These are phyloP conservation scores for Penicillium coffeae DNA, from an alignment of 495 filamentous ascomycete genomes.

Conservation along the genomic window DNA sequence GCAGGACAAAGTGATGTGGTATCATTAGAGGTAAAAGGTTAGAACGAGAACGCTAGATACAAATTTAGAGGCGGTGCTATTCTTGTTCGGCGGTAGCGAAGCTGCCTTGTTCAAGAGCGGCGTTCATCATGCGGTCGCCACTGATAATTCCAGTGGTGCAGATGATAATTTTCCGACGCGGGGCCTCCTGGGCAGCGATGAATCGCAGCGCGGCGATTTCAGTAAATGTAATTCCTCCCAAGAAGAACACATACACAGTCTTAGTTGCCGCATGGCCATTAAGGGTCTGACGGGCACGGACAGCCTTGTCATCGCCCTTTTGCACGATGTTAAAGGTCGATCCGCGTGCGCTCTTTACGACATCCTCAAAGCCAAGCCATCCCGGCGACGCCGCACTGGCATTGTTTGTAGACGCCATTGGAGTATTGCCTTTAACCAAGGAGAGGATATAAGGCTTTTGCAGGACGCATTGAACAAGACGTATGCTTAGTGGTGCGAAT, in stretches of 20 bases:
- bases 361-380: constrained; percentile 88
- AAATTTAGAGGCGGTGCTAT: neutral
- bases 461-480: constrained; percentile 90
- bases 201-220: constrained; percentile 94
- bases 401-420: constrained; percentile 43
- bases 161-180: constrained; percentile 79
- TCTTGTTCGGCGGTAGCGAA: constrained; percentile 46
- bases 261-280: constrained; percentile 63
- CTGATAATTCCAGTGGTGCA: constrained; percentile 88
- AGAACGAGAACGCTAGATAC: constrained; percentile 5
- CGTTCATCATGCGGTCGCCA: constrained; percentile 85
- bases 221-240: constrained; percentile 91
- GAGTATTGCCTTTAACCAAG: constrained; percentile 55
- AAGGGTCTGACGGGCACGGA: constrained; percentile 80
- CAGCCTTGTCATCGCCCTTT: constrained; percentile 88
- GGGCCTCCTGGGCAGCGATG: constrained; percentile 81
- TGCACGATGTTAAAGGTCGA: constrained; percentile 89
- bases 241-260: constrained; percentile 87
- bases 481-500: constrained; percentile 89
- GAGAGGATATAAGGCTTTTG: constrained; percentile 82
- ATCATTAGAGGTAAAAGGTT: constrained; percentile 13
- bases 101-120: constrained; percentile 69
- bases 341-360: constrained; percentile 77
- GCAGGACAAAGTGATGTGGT: too few relatives aligned
- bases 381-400: constrained; percentile 65